Percentiles rank a stretch among this genome's conserved stretches.
These are phyloP conservation scores for Aquilaria sinensis DNA, from an alignment of 345 rosid genomes.

Conservation along the genomic window DNA sequence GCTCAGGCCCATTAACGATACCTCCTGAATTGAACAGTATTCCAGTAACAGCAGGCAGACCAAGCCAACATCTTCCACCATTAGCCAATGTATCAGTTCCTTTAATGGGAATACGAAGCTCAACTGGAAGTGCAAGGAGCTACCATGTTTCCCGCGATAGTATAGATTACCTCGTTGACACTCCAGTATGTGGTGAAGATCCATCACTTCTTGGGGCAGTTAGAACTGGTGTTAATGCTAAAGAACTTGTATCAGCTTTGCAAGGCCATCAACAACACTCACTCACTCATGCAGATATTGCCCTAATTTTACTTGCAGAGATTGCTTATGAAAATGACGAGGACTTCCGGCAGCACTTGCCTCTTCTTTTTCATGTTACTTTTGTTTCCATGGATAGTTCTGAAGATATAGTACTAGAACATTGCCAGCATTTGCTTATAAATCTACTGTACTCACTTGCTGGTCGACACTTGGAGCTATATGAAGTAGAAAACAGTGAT, in stretches of 20 bases:
- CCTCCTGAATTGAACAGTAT: conserved; percentile 77
- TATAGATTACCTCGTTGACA: conserved; percentile 84
- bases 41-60: conserved; percentile 75
- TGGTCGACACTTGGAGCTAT: conserved; percentile 90
- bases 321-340: conserved; percentile 94
- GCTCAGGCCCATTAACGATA: conserved; percentile 86
- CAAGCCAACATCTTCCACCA: conserved; percentile 80
- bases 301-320: conserved; percentile 86
- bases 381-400: conserved; percentile 98
- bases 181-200: conserved; percentile 82
- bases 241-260: conserved; percentile 89
- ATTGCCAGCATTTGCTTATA: conserved; percentile 92
- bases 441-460: conserved; percentile 90
- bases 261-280: conserved; percentile 96
- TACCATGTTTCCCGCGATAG: conserved; percentile 92
- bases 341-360: conserved; percentile 93
- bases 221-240: conserved; percentile 69
- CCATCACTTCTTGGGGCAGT: conserved; percentile 55
- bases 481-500: conserved; percentile 85
- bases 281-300: conserved; percentile 89
- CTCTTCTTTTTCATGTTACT: conserved; percentile 85
- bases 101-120: conserved; percentile 79
- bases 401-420: conserved; percentile 93
- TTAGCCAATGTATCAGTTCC: conserved; percentile 90
- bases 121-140: conserved; percentile 85